Evolutionary conservation across 352 stramenopile species (phyloP).

Genomic region (Phytophthora megakarya): DNA sequence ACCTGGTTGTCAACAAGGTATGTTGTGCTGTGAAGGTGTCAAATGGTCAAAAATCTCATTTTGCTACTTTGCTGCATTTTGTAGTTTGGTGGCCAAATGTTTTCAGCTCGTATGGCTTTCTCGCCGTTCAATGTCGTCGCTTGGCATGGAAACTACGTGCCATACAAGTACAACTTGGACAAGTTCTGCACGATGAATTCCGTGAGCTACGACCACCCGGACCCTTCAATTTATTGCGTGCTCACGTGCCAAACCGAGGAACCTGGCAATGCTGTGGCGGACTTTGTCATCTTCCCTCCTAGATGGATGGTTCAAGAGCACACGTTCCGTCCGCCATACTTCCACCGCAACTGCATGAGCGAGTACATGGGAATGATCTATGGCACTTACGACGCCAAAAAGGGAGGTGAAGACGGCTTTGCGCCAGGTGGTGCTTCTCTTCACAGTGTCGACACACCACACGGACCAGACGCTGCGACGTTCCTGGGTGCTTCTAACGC

Average conservation of each 20-base stretch:
- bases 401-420: conserved; percentile 86
- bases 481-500: conserved; percentile 91
- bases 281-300: conserved; percentile 98
- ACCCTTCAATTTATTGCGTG: conserved; percentile 98
- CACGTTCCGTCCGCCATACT: conserved; percentile 93
- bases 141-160: conserved; percentile 98
- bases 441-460: conserved; percentile 88
- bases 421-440: conserved; percentile 92
- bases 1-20: conserved; percentile 75
- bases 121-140: conserved; percentile 97
- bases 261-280: conserved; percentile 92
- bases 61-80: not conserved
- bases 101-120: conserved; percentile 79
- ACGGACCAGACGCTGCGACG: conserved; percentile 93
- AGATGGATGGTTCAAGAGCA: conserved; percentile 95
- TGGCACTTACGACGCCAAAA: conserved; percentile 96
- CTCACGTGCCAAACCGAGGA: conserved; percentile 95
- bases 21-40: not conserved
- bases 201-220: conserved; percentile 96
- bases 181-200: conserved; percentile 96
- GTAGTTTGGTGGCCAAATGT: conserved; percentile 90
- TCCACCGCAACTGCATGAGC: conserved; percentile 97
- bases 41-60: not conserved
- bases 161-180: conserved; percentile 97
- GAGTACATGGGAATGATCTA: conserved; percentile 99